Conservation (phyloP, 1,284 basidiomycete genomes). For the Trametes polyzona region DNA sequence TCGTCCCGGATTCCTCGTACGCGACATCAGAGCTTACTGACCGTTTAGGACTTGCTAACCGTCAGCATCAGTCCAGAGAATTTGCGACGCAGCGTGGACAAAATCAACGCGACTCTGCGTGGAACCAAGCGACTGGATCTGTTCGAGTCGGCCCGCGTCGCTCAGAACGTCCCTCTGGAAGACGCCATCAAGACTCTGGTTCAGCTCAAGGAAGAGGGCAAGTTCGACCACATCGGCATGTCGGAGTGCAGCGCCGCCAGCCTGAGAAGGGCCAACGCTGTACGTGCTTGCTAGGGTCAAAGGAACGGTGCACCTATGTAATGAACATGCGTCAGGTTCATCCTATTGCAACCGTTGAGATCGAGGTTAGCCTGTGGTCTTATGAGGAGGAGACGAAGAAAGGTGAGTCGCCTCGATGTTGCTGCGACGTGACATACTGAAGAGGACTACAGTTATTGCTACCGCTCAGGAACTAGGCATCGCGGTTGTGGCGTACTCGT, state of each 20-base stretch:
- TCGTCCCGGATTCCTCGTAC: constrained; percentile 34
- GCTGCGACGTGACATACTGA: background rate
- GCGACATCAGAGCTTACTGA: constrained; percentile 2
- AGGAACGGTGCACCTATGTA: background rate
- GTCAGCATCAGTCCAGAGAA: constrained; percentile 39
- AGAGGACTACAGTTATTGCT: constrained; percentile 35
- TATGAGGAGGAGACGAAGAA: constrained; percentile 49
- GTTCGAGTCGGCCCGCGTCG: constrained; percentile 44
- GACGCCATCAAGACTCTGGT: constrained; percentile 25
- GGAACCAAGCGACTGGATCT: constrained; percentile 49
- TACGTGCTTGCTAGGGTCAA: background rate
- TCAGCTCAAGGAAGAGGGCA: constrained; percentile 20
- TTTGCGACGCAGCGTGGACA: constrained; percentile 44
- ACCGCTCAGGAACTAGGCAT: constrained; percentile 48
- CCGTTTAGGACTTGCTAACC: too few relatives aligned
- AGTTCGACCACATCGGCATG: constrained; percentile 49
- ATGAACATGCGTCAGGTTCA: constrained; percentile 37
- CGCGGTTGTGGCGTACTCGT: constrained; percentile 57
- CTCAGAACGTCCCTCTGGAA: constrained; percentile 37
- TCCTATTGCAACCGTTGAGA: constrained; percentile 52
- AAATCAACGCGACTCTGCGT: constrained; percentile 42
- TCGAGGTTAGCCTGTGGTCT: constrained; percentile 55
- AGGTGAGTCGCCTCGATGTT: constrained; percentile 28
- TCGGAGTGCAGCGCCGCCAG: constrained; percentile 53
- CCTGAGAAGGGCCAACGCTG: constrained; percentile 42